Evolutionary conservation across 129 eudicot genomes (phyloP), one percentile per base, ranked within the genome.

Genomic region (Saposhnikovia divaricata): DNA sequence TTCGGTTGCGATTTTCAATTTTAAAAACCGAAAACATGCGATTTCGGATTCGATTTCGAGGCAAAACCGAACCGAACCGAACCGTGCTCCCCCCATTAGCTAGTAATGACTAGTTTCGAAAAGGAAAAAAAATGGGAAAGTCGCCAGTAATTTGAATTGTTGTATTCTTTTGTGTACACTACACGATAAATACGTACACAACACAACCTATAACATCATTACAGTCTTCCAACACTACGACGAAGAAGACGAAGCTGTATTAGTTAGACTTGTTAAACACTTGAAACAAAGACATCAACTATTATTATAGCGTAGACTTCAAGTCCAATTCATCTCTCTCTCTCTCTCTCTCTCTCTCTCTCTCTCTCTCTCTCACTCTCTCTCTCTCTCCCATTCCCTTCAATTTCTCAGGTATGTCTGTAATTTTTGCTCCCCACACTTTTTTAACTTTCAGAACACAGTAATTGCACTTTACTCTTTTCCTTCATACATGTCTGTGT

Each of bases 301-400:
- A 69, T 15, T 16, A 70, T 34, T 4, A 71, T 50, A 8, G 51
- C 80, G 80, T 78, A 78, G 74, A 78, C 80, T 78, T 78, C 55
- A 78, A 78, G 73, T 78, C 74, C 47, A 18, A 39, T 59, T 66
- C 65, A 53, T 25, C 6, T 18, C 23, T 34, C 45, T 48, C 44
- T 48, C 15, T 38, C 75, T 46, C 68, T 12, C 84, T 76, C 48
- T 31, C 75, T 47, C 59, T 72, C 79, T 39, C 77, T 53, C 66
- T 38, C 10, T 6, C 47, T 44, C 47, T 44, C 47, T 44, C 47
- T 44, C 47, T 39, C 50, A 2, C 50, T 12, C 55, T 14, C 55
- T 21, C 5, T 39, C 43, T 68, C 72, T 43, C 40, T 68, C 2
- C 28, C 6, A 21, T 9, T 23, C 77, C 87, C 84, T 71, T 18